These are phyloP conservation scores for Ogataea parapolymorpha DNA, from an alignment of 805 yeast species.

Conservation along the genomic window DNA sequence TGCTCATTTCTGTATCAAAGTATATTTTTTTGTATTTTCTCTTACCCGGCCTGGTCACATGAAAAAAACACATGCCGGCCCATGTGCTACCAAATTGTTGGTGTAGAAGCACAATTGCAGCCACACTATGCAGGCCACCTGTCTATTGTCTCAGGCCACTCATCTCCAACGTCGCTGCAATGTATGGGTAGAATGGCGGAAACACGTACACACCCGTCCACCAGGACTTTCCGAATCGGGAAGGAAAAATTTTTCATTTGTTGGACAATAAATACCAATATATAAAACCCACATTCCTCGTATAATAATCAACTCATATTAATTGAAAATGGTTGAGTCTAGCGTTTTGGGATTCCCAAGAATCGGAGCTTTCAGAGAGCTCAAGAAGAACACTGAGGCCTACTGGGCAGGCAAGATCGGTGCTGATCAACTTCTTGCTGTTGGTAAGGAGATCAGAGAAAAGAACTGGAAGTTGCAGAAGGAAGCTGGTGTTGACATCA, in stretches of 20 bases:
- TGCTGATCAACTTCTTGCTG: slow-evolving; percentile 82
- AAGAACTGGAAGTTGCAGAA: slow-evolving; percentile 97
- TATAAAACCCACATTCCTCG: slow-evolving; percentile 8
- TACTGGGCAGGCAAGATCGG: slow-evolving; percentile 96
- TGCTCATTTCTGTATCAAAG: slow-evolving; percentile 1
- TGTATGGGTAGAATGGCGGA: not conserved
- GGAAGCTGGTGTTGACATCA: slow-evolving; percentile 95
- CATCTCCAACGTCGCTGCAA: not conserved
- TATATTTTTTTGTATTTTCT: not conserved
- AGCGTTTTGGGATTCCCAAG: slow-evolving; percentile 99
- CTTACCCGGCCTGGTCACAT: slow-evolving; percentile 9
- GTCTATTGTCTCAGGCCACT: not conserved
- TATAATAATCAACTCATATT: slow-evolving; percentile 6
- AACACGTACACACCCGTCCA: slow-evolving; percentile 3
- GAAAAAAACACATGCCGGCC: slow-evolving; percentile 9
- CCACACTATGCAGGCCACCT: not conserved
- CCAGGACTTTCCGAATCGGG: slow-evolving; percentile 9
- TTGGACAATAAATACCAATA: slow-evolving; percentile 11
- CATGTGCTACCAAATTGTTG: slow-evolving; percentile 9
- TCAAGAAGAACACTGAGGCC: slow-evolving; percentile 97
- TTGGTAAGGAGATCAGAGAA: slow-evolving; percentile 94
- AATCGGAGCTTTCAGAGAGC: slow-evolving; percentile 99
- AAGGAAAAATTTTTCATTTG: slow-evolving; percentile 20
- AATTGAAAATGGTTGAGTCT: slow-evolving; percentile 79
- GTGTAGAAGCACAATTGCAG: not conserved